phyloP scores from a whole-genome alignment of 768 basidiomycete species.

The Mrakia blollopis region DNA sequence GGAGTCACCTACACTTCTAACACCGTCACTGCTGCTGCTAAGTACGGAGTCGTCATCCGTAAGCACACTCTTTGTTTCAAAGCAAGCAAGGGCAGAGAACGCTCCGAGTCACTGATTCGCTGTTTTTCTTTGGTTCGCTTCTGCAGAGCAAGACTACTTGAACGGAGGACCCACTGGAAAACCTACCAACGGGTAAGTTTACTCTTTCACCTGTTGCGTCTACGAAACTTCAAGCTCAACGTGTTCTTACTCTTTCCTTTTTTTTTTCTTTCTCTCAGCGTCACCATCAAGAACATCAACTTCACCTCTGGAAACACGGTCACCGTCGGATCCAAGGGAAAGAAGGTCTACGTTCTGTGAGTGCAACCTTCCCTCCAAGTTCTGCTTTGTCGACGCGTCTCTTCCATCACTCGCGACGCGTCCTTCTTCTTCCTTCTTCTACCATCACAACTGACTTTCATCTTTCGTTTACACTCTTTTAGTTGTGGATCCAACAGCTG shows the following conservation, averaged over 20 bases:
- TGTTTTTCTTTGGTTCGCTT: neutral
- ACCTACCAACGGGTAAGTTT: constrained; percentile 50
- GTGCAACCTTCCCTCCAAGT: constrained; percentile 37
- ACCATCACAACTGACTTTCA: neutral
- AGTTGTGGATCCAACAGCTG: constrained; percentile 14
- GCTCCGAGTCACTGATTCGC: too few relatives aligned
- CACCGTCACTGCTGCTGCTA: constrained; percentile 46
- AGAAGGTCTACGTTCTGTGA: constrained; percentile 56
- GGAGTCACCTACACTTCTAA: constrained; percentile 35
- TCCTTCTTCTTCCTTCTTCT: neutral
- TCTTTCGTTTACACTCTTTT: constrained; percentile 44
- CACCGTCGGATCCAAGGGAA: constrained; percentile 48
- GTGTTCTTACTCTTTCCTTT: too few relatives aligned
- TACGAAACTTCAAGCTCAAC: too few relatives aligned
- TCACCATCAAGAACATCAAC: constrained; percentile 54
- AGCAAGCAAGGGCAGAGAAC: too few relatives aligned
- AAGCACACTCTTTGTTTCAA: neutral
- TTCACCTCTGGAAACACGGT: constrained; percentile 49
- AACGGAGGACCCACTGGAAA: constrained; percentile 45
- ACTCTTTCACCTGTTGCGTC: too few relatives aligned
- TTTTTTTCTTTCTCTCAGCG: constrained; percentile 42
- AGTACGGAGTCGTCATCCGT: constrained; percentile 53
- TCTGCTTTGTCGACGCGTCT: too few relatives aligned
- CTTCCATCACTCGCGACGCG: constrained; percentile 12
- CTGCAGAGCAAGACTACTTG: neutral